These are phyloP conservation scores for Diaporthe sp. DNA, from an alignment of 2,329 filamentous ascomycete species.

Conservation along the genomic window DNA sequence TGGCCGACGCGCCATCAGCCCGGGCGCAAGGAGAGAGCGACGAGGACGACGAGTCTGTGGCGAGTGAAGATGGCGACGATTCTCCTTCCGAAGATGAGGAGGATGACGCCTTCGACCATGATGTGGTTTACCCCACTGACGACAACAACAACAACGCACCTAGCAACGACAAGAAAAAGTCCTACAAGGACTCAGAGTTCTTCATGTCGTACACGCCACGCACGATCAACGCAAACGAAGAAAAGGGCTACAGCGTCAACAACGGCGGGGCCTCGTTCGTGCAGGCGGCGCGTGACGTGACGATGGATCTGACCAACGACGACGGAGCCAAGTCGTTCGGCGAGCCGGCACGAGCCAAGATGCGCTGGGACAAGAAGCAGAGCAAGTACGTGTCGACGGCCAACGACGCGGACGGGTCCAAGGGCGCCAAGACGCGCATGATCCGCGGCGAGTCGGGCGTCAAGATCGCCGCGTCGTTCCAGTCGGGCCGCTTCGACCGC, in stretches of 20 bases:
- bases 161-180: conserved; percentile 63
- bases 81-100: conserved; percentile 67
- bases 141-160: conserved; percentile 39
- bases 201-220: conserved; percentile 98
- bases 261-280: conserved; percentile 84
- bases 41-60: conserved; percentile 53
- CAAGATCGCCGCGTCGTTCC: conserved; percentile 95
- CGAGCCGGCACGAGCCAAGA: conserved; percentile 78
- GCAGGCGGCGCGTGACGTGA: conserved; percentile 85
- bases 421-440: conserved; percentile 70
- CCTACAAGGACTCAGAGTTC: conserved; percentile 81
- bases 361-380: conserved; percentile 97
- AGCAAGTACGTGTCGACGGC: conserved; percentile 93
- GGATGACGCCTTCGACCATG: conserved; percentile 72
- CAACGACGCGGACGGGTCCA: conserved; percentile 95
- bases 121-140: conserved; percentile 65
- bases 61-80: conserved; percentile 52
- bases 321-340: conserved; percentile 85
- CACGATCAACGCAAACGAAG: conserved; percentile 84
- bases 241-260: conserved; percentile 93
- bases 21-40: conserved; percentile 43
- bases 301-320: conserved; percentile 95
- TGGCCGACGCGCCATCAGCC: conserved; percentile 49
- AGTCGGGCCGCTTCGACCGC: conserved; percentile 91
- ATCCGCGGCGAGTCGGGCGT: conserved; percentile 91